Conservation (phyloP, 768 basidiomycete species). For the Trametes cubensis region DNA sequence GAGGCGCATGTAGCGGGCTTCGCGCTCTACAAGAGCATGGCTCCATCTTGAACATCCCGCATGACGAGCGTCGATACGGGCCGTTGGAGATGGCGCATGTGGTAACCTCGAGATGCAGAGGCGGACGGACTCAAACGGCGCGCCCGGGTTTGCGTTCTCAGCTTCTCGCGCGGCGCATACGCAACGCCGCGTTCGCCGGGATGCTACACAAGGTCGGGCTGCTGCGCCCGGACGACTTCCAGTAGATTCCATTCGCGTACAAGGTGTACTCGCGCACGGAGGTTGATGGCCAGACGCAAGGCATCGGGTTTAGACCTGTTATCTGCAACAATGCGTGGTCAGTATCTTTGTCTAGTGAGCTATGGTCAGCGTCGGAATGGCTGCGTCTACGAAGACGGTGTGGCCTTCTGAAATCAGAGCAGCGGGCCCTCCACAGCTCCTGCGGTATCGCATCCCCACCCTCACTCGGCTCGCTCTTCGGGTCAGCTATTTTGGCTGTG, state of each 20-base stretch:
- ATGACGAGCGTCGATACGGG: no score
- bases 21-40: no score
- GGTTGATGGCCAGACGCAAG: slow-evolving; percentile 61
- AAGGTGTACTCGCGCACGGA: slow-evolving; percentile 69
- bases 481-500: no score
- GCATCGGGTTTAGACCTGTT: slow-evolving; percentile 67
- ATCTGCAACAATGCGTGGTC: slow-evolving; percentile 77
- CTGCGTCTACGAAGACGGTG: slow-evolving; percentile 63
- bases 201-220: slow-evolving; percentile 82
- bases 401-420: no score
- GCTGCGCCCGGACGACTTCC: slow-evolving; percentile 67
- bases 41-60: slow-evolving; percentile 5
- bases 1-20: neutral
- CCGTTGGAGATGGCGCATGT: no score
- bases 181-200: slow-evolving; percentile 68
- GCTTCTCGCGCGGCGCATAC: slow-evolving; percentile 78
- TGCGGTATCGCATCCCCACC: no score
- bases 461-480: no score
- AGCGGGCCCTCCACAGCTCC: slow-evolving; percentile 66
- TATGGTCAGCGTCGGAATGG: neutral
- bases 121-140: no score
- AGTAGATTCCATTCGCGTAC: slow-evolving; percentile 80
- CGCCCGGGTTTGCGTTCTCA: no score
- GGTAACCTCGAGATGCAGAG: no score
- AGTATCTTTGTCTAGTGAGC: neutral